phyloP scores from a whole-genome alignment of 2,329 filamentous ascomycete species.

The Aureobasidium uvarum region DNA sequence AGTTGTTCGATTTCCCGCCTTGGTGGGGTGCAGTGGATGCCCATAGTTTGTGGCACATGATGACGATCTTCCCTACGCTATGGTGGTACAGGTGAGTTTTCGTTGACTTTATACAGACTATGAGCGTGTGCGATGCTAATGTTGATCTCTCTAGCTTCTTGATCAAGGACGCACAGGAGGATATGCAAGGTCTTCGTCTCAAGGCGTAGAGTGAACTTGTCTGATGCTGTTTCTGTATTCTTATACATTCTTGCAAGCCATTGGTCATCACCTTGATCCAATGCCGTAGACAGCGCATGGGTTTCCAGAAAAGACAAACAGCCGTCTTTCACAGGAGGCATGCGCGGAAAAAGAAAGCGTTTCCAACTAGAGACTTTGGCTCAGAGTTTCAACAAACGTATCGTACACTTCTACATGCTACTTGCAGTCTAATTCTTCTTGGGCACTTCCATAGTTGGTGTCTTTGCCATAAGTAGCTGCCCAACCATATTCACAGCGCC shows the following conservation, averaged over 20 bases:
- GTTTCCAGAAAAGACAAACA: no score
- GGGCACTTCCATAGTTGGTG: constrained; percentile 16
- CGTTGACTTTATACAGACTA: neutral
- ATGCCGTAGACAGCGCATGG: neutral
- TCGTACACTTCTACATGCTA: neutral
- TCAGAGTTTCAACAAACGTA: neutral
- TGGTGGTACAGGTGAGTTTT: constrained; percentile 89
- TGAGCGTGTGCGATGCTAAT: constrained; percentile 25
- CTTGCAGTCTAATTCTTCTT: constrained; percentile 7
- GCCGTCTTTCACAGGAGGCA: no score
- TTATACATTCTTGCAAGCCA: neutral
- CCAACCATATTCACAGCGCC: constrained; percentile 64
- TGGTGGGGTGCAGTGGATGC: constrained; percentile 81
- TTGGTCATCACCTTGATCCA: neutral
- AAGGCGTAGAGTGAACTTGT: constrained; percentile 57
- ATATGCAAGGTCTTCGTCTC: constrained; percentile 68
- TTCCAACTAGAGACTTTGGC: no score
- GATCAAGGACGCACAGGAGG: constrained; percentile 78
- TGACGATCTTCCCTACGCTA: constrained; percentile 81
- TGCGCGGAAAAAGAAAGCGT: no score
- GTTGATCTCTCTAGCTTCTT: constrained; percentile 63
- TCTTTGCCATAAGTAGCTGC: constrained; percentile 32
- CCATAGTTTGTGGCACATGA: constrained; percentile 92
- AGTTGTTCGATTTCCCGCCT: constrained; percentile 91
- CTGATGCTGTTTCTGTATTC: neutral